Conservation (phyloP, 352 stramenopile species). For the Pythium graminicola region DNA sequence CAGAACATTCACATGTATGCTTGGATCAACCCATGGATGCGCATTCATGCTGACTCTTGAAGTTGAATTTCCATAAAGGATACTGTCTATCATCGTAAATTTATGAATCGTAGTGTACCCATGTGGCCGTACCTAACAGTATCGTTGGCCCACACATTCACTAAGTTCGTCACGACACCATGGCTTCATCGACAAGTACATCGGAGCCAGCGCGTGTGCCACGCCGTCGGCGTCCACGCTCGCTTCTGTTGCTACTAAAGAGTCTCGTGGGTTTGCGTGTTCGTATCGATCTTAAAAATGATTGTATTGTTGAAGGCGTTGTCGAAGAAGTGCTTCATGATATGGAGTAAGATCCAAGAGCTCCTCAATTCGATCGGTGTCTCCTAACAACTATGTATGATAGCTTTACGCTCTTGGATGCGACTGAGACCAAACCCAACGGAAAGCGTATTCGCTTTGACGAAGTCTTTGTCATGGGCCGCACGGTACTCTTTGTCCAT, state of each 20-base stretch:
- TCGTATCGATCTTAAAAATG: slow-evolving; percentile 80
- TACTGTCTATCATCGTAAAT: slow-evolving; percentile 5
- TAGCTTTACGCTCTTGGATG: slow-evolving; percentile 72
- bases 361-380: no score
- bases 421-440: slow-evolving; percentile 65
- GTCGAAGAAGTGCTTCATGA: slow-evolving; percentile 80
- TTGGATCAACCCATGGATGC: not conserved
- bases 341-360: slow-evolving; percentile 77
- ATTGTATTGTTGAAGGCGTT: slow-evolving; percentile 65
- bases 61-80: slow-evolving; percentile 3
- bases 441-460: slow-evolving; percentile 55
- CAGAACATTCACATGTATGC: not conserved
- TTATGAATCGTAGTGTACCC: not conserved
- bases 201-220: slow-evolving; percentile 1
- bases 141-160: not conserved
- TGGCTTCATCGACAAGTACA: slow-evolving; percentile 14
- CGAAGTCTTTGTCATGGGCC: slow-evolving; percentile 86
- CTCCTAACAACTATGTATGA: not conserved
- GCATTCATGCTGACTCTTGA: no score
- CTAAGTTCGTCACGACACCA: slow-evolving; percentile 2
- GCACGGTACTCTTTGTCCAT: slow-evolving; percentile 80
- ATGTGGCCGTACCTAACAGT: not conserved
- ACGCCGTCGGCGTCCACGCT: slow-evolving; percentile 31
- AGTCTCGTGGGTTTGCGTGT: slow-evolving; percentile 77
- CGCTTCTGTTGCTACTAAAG: slow-evolving; percentile 75